Conservation (phyloP, 1,139 yeast genomes). For the Candida sanyaensis region DNA sequence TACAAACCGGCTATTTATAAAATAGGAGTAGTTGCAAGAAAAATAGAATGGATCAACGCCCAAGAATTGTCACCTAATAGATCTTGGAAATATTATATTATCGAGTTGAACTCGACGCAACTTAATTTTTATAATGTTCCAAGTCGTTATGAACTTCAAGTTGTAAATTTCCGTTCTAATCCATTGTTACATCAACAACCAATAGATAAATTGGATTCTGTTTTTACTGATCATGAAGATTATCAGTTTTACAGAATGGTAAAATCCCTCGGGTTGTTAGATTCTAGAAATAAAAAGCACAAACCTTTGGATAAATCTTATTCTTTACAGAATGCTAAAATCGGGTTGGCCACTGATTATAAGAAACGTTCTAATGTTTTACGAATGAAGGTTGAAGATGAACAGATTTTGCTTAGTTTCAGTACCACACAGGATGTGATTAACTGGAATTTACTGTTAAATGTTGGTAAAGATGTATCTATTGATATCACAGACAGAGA, state of each 20-base stretch:
- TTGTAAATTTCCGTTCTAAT: conserved; percentile 22
- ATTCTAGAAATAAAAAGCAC: conserved; percentile 17
- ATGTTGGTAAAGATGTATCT: conserved; percentile 64
- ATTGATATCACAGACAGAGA: conserved; percentile 61
- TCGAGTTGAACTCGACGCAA: conserved; percentile 77
- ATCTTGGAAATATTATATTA: conserved; percentile 62
- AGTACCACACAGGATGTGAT: conserved; percentile 57
- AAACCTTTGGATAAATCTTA: conserved; percentile 49
- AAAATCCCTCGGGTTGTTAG: conserved; percentile 26
- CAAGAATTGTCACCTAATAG: conserved; percentile 61
- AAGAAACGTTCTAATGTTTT: conserved; percentile 59
- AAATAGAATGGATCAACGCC: conserved; percentile 68
- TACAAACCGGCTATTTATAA: conserved; percentile 63
- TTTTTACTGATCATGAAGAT: conserved; percentile 37
- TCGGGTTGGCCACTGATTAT: conserved; percentile 74
- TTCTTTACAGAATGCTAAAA: conserved; percentile 66
- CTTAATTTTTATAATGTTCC: conserved; percentile 59
- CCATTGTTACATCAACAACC: conserved; percentile 16
- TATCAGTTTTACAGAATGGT: conserved; percentile 37
- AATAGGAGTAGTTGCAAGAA: conserved; percentile 53
- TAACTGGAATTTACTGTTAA: conserved; percentile 63
- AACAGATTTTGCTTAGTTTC: conserved; percentile 64
- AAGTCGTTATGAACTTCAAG: conserved; percentile 29
- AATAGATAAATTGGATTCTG: conserved; percentile 18
- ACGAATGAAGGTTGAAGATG: conserved; percentile 65